Evolutionary conservation across 306 rosid genomes (phyloP), one percentile per base, ranked within the genome.

Genomic region (Calophaca sinica): DNA sequence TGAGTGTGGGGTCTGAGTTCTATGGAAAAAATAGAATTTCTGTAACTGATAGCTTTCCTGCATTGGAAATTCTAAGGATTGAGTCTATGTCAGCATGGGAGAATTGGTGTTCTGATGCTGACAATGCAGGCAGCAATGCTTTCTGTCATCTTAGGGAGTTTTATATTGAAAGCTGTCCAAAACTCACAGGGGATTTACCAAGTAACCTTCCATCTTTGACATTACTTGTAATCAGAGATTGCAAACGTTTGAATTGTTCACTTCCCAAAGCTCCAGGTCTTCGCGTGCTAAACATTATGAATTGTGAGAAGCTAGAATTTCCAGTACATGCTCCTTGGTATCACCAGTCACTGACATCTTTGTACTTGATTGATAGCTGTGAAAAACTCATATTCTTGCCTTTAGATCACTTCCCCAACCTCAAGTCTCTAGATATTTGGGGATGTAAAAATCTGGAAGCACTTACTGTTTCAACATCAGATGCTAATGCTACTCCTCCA

Each of bases 171-270:
- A 14, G 9, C 6, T 81, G 86, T 53, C 80, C 82, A 32, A 74
- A 57, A 28, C 74, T 85, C 35, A 65, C 9, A 0, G 84, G 81
- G 20, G 29, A 67, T 6, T 75, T 85, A 50, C 88, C 84, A 33
- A 4, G 29, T 9, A 66, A 62, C 31, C 88, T 85, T 65, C 86
- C 86, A 15, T 81, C 86, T 38, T 61, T 85, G 74, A 64, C 59
- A 45, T 33, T 57, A 46, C 84, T 81, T 26, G 36, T 26, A 13
- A 81, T 85, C 60, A 29, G 32, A 39, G 60, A 63, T 5, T 81
- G 88, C 70, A 39, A 61, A 15, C 64, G 71, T 33, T 75, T 81
- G 14, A 36, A 35, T 11, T 62, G 74, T 74, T 49, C 86, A 3
- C 76, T 85, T 58, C 86, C 81, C 2, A 58, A 11, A 29, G 15